Evolutionary conservation across 192 early-diverging fungal species (phyloP).

Genomic region (Rhizophagus sp.): DNA sequence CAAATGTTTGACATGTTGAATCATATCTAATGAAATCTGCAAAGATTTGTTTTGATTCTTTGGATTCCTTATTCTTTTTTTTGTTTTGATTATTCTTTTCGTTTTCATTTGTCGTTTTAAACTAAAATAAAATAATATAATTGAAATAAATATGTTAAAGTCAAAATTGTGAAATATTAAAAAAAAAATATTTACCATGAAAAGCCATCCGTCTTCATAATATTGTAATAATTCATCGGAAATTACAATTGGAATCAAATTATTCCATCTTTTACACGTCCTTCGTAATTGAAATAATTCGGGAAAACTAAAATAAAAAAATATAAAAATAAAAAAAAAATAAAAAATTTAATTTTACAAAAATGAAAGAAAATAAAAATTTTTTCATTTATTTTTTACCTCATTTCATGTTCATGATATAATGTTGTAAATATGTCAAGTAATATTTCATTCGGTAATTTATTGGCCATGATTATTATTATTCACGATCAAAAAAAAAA

Average conservation of each 20-base stretch:
- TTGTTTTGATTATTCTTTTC: neutral
- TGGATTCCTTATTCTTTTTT: neutral
- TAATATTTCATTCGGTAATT: neutral
- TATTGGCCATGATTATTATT: neutral
- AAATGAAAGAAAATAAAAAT: neutral
- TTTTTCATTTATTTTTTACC: too few relatives aligned
- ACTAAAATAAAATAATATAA: neutral
- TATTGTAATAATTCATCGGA: neutral
- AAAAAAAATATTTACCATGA: neutral
- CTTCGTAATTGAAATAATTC: neutral
- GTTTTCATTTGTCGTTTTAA: neutral
- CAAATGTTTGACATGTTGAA: neutral
- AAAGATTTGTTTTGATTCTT: neutral
- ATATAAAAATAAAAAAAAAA: too few relatives aligned
- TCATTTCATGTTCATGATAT: neutral
- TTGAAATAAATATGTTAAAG: too few relatives aligned
- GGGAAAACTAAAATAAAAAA: neutral
- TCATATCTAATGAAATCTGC: neutral
- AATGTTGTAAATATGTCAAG: neutral
- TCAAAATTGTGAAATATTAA: too few relatives aligned
- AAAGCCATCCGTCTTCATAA: neutral
- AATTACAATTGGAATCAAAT: neutral
- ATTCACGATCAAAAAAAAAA: too few relatives aligned
- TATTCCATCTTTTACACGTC: neutral
- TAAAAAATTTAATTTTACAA: neutral